Percentiles rank a stretch among this genome's conserved stretches.
Conservation (phyloP, 139 green algal genomes). For the Chlamydomonas sp. region DNA sequence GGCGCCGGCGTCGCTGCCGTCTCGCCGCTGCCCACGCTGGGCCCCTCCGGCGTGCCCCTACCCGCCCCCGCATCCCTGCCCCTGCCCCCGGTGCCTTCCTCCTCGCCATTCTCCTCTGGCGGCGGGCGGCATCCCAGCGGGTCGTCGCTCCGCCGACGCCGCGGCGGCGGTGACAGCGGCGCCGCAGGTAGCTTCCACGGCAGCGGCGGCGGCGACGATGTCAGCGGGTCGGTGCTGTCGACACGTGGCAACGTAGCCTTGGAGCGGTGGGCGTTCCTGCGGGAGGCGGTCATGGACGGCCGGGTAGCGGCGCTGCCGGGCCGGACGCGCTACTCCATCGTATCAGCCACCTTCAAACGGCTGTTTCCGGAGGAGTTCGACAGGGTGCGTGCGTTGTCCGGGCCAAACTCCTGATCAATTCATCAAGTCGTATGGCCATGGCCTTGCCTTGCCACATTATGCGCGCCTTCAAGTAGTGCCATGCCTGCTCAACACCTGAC, state of each 20-base stretch:
- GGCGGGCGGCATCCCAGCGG: neutral
- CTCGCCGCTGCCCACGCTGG: too few species aligned
- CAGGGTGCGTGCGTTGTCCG: constrained; percentile 10
- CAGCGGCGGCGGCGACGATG: neutral
- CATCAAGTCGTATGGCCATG: too few species aligned
- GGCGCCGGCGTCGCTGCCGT: too few species aligned
- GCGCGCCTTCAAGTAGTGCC: too few species aligned
- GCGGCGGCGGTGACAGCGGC: neutral
- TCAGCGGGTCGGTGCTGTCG: neutral
- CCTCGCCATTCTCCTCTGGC: too few species aligned
- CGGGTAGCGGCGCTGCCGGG: constrained; percentile 32
- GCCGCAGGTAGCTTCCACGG: neutral
- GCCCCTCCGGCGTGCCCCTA: too few species aligned
- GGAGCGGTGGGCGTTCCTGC: constrained; percentile 18
- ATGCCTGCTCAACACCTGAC: too few species aligned
- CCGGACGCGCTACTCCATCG: constrained; percentile 4
- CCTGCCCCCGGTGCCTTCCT: too few species aligned
- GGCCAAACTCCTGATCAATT: too few species aligned
- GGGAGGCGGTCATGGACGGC: constrained; percentile 24
- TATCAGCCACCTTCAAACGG: constrained; percentile 47
- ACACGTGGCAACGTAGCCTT: neutral
- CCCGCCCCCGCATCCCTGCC: neutral
- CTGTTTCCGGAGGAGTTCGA: constrained; percentile 77
- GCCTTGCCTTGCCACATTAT: too few species aligned
- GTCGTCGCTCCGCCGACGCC: neutral